Evolutionary conservation across 2,329 filamentous ascomycete species (phyloP), one percentile per base, ranked within the genome.

Genomic region (Metarhizium guizhouense): DNA sequence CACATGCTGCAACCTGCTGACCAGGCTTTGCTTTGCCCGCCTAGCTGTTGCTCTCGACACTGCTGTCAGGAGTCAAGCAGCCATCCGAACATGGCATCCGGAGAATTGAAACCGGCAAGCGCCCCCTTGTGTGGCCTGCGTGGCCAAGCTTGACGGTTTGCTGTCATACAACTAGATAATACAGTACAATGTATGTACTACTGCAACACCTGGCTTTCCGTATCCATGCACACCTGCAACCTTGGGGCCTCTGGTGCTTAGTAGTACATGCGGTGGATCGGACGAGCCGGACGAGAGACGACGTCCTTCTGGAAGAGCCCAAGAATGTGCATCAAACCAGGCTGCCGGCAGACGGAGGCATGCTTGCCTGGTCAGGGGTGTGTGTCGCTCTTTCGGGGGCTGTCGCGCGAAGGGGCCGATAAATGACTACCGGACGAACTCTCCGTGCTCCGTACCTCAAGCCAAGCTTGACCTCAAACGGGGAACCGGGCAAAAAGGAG

Each of bases 281-380:
- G 32, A 11, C 32, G 7, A 25, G 25, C 25, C 25, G 25, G 25
- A 25, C 25, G 25, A 25, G 25, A 34, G 32, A 34, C 32, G 10
- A 34, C 10, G 14, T 48, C 20, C 62, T 67, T 67, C 65, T 67
- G 60, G 65, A 67, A 67, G 59, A 54, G 54, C 55, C 50, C 57
- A 59, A 61, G 65, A 67, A 65, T 29, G 45, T n/a, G 8, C 18
- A 4, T 20, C n/a, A 47, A 29, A 47, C 20, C 25, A 20, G 42
- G n/a, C 18, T 45, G 16, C n/a, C 42, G 42, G 20, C 20, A 48
- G 10, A 30, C n/a, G 4, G 11, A n/a, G 20, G 20, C 43, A 47
- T n/a, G 20, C n/a, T 11, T 10, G n/a, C n/a, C n/a, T 47, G 43
- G n/a, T 25, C 25, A 4, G 43, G 20, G 43, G 43, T 4, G 25